Conservation (phyloP, 1,284 basidiomycete genomes). For the Apiotrichum mycotoxinovorans region DNA sequence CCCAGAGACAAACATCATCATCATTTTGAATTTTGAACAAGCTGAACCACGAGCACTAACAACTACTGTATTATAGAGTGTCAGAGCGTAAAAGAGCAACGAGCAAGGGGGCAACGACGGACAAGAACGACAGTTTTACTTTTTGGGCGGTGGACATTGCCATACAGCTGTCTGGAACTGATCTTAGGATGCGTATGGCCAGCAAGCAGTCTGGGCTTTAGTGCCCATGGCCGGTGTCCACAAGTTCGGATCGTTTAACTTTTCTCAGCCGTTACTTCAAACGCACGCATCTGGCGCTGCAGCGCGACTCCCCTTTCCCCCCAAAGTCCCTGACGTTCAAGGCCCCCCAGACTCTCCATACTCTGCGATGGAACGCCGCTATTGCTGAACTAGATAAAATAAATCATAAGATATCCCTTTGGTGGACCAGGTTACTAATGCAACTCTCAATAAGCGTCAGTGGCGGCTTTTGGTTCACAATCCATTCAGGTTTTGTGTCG, state of each 20-base stretch:
- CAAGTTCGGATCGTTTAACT: conserved; percentile 13
- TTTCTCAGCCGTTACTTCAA: not conserved
- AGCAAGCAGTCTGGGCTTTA: not conserved
- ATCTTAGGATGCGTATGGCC: no score
- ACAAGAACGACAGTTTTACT: no score
- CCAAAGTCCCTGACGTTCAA: not conserved
- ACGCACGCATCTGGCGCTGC: not conserved
- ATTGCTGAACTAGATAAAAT: not conserved
- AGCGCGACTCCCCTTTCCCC: not conserved
- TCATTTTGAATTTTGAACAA: no score
- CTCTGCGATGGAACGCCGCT: no score
- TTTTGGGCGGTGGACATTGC: no score
- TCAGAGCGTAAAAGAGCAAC: no score
- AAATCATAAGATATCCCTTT: not conserved
- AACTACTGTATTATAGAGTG: no score
- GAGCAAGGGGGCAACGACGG: no score
- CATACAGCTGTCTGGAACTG: no score
- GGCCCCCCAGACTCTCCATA: no score
- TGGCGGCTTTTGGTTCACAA: not conserved
- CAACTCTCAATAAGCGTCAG: not conserved
- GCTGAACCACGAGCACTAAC: no score
- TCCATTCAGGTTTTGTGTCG: not conserved
- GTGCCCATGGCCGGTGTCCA: not conserved
- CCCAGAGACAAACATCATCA: not conserved
- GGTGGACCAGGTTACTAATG: no score